phyloP scores from a whole-genome alignment of 2,329 filamentous ascomycete species.

The Thelonectria blattea region DNA sequence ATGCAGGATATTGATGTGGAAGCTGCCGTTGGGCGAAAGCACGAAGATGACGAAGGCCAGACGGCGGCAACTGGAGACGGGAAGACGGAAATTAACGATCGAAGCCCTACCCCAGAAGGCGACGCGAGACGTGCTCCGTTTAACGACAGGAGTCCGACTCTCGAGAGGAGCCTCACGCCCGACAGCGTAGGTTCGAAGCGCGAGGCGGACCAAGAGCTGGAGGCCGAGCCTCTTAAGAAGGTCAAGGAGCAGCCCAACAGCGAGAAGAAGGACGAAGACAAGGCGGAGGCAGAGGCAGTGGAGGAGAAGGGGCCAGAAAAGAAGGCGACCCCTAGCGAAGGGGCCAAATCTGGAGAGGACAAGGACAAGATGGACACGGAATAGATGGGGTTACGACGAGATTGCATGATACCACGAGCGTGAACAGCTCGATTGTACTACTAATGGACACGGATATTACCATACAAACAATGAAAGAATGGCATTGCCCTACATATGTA shows the following conservation, averaged over 20 bases:
- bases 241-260: slow-evolving; percentile 50
- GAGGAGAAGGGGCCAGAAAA: slow-evolving; percentile 16
- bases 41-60: slow-evolving; percentile 38
- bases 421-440: slow-evolving; percentile 14
- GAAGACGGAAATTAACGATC: slow-evolving; percentile 38
- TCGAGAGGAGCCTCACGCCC: slow-evolving; percentile 38
- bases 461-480: neutral
- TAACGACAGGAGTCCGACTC: slow-evolving; percentile 39
- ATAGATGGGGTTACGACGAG: slow-evolving; percentile 25
- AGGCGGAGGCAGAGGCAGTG: slow-evolving; percentile 1
- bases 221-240: slow-evolving; percentile 53
- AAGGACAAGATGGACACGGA: slow-evolving; percentile 38
- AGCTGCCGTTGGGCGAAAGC: slow-evolving; percentile 64
- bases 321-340: slow-evolving; percentile 18
- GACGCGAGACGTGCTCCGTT: slow-evolving; percentile 15
- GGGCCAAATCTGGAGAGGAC: slow-evolving; percentile 30
- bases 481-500: too few relatives aligned
- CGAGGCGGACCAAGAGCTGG: slow-evolving; percentile 58
- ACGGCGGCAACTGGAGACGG: slow-evolving; percentile 26
- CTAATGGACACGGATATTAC: slow-evolving; percentile 5
- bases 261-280: slow-evolving; percentile 12
- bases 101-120: slow-evolving; percentile 37
- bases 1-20: slow-evolving; percentile 65
- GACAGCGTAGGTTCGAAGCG: slow-evolving; percentile 57
- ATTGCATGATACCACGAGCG: slow-evolving; percentile 26